Base-by-base conservation (phyloP, 495 filamentous ascomycete species). In the Ramalina intermedia region DNA sequence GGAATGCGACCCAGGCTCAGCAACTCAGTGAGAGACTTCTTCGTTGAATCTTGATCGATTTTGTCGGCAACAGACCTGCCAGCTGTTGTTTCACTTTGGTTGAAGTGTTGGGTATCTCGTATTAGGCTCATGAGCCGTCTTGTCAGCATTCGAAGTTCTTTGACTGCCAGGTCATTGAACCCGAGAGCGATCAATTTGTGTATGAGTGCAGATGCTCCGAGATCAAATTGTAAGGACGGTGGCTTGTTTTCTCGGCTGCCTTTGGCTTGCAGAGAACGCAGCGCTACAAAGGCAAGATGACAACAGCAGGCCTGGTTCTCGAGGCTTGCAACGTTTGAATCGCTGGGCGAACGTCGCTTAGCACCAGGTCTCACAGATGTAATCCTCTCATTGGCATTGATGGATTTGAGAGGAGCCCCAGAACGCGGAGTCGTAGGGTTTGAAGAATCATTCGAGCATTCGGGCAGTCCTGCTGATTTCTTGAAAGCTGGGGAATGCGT, bases 211-310 rank as follows among this genome's bases (percentile, higher is more conserved):
- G 84, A 83, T 64, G 87, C 84, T 6, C 85, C 91, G 49, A 79
- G 80, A 58, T 96, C 90, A 3, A 94, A 67, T 53, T 96, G 88
- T 44, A 90, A 66, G 35, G 71, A 74, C 8, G 80, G 77, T 14
- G 76, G 61, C 65, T 55, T 60, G 54, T 60, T 58, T 41, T 43
- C 58, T 26, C 48, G 47, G 3, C 1, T 27, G 47, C 54, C 74
- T 59, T 43, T 66, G 54, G 65, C 58, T 48, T 85, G 75, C 18
- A 84, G 47, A 20, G 70, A 67, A 43, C 85, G 68, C 39, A 96
- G 65, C 43, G 76, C 80, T 3, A 77, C 70, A 59, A 95, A 82
- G 11, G 84, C 81, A 21, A 83, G 60, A 18, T 84, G 71, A 11
- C 82, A 81, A 54, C 91, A 96, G 66, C 89, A 81, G 26, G 83